Evolutionary conservation across 768 basidiomycete species (phyloP).

Genomic region (Leccinum barrowsii): DNA sequence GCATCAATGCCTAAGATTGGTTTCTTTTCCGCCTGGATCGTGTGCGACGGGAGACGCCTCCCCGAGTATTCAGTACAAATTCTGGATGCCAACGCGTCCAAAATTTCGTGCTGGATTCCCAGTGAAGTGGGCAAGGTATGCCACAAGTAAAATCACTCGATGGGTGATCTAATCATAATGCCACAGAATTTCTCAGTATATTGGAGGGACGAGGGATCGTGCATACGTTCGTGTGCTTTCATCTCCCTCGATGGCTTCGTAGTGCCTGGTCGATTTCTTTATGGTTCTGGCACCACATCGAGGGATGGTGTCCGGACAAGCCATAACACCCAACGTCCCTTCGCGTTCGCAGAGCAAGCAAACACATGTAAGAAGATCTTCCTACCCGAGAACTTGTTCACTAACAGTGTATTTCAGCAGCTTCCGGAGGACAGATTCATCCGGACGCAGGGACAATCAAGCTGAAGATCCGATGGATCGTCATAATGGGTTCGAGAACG

Average conservation of each 20-base stretch:
- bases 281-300: constrained; percentile 51
- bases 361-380: constrained; percentile 34
- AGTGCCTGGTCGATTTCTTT: constrained; percentile 61
- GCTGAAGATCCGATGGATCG: constrained; percentile 43
- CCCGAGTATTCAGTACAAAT: constrained; percentile 55
- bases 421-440: constrained; percentile 20
- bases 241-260: constrained; percentile 62
- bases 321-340: constrained; percentile 50
- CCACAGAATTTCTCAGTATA: constrained; percentile 54
- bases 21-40: constrained; percentile 70
- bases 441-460: constrained; percentile 50
- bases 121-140: constrained; percentile 55
- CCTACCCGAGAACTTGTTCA: not conserved
- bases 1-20: constrained; percentile 42
- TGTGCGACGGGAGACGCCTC: constrained; percentile 44
- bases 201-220: constrained; percentile 61
- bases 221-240: constrained; percentile 52
- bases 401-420: not conserved
- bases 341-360: constrained; percentile 48
- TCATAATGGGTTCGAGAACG: constrained; percentile 29
- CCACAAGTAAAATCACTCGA: not conserved
- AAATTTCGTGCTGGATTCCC: constrained; percentile 67
- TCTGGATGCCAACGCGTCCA: constrained; percentile 37
- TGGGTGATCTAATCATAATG: constrained; percentile 4
- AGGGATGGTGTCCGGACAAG: constrained; percentile 54